These are phyloP conservation scores for Leptomonas seymouri DNA, from an alignment of 208 protist genomes.

Conservation along the genomic window DNA sequence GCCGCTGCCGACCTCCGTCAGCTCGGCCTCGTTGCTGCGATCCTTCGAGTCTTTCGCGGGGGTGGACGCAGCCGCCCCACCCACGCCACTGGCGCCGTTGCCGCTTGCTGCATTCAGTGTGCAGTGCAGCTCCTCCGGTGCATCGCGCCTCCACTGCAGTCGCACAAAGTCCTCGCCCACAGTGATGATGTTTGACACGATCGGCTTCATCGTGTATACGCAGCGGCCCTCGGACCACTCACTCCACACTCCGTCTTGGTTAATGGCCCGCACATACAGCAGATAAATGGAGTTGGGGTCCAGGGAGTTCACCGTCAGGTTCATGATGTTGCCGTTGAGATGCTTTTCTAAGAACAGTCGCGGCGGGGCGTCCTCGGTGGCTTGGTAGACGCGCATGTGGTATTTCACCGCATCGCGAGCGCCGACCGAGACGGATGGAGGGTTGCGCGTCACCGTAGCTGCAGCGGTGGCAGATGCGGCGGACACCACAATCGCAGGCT, in stretches of 20 bases:
- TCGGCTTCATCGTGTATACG: constrained; percentile 88
- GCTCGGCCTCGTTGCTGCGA: constrained; percentile 12
- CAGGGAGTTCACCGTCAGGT: constrained; percentile 53
- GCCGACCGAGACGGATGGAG: constrained; percentile 15
- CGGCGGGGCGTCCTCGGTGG: constrained; percentile 26
- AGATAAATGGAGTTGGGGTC: constrained; percentile 76
- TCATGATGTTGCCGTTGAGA: constrained; percentile 48
- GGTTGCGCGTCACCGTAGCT: background rate
- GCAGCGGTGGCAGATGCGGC: background rate
- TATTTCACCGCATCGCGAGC: constrained; percentile 38
- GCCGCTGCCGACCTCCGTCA: background rate
- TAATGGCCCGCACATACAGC: constrained; percentile 59
- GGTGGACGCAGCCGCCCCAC: background rate
- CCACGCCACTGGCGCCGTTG: background rate
- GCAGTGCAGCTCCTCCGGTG: constrained; percentile 64
- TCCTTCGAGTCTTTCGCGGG: background rate
- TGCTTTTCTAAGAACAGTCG: constrained; percentile 60
- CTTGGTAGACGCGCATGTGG: constrained; percentile 42
- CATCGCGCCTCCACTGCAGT: constrained; percentile 68
- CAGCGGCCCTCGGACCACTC: constrained; percentile 83
- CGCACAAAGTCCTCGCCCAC: constrained; percentile 90
- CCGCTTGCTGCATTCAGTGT: constrained; percentile 7
- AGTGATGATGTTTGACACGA: constrained; percentile 54
- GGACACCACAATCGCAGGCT: background rate
- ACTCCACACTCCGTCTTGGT: constrained; percentile 78